Base-by-base conservation (phyloP, 495 filamentous ascomycete genomes). In the Aspergillus campestris region DNA sequence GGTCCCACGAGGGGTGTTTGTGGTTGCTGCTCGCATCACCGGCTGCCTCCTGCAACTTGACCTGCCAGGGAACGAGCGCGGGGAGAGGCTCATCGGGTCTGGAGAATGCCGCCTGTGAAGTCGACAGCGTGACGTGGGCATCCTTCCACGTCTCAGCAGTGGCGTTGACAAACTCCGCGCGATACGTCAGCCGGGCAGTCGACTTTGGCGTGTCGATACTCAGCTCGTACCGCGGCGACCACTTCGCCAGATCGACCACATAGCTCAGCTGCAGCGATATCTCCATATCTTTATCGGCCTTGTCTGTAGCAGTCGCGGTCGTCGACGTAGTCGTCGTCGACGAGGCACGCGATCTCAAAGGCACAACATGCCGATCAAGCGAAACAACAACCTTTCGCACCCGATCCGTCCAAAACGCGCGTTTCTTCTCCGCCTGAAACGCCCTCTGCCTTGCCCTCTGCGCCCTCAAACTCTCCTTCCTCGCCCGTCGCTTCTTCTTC, bases 121-220 rank as follows among this genome's bases (percentile, higher is more conserved):
- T 86, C 7, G 81, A 84, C 28, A 88, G 73, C 27, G 72, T 74
- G 24, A 88, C 63, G 42, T 75, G 77, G 45, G 78, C 72, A 59
- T 83, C 79, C 14, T 67, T 63, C 84, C 83, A 88, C 8, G 73
- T 79, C 61, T 88, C 84, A 0, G 77, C 79, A 0, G 79, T 83
- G 41, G 65, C 61, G 53, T 88, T 87, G 29, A 66, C 70, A 49
- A 83, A 73, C 44, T 79, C 77, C 3, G 83, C 83, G 36, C 78
- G 73, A 53, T 86, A 87, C 35, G 73, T 70, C 24, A 86, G 66
- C 12, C 60, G 50, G 1, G 72, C 82, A 2, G 75, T 67, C 13
- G 72, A 73, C 3, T 64, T 60, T 0, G 71, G 69, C 8, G 83
- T 80, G 35, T 75, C 75, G 34, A 87, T 69, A 12, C 62, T 66